Percentiles rank a stretch among this genome's conserved stretches.
Evolutionary conservation across 257 asterid genomes (phyloP).

Genomic region (Solanum appendiculatum): DNA sequence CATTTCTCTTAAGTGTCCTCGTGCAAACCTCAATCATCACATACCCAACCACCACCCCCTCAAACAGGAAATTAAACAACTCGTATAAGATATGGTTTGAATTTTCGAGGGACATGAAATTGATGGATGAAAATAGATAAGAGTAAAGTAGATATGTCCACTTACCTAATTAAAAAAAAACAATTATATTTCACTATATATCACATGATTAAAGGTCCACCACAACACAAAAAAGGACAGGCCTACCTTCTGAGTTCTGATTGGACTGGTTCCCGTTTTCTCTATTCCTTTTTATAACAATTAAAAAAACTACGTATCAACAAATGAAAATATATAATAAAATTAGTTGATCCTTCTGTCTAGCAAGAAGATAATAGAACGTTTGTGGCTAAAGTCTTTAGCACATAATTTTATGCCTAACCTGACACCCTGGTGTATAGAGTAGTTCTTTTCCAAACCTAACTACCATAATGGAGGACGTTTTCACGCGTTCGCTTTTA

Average conservation of each 20-base stretch:
- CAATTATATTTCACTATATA: background rate
- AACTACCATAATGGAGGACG: background rate
- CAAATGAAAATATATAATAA: no score
- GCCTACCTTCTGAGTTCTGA: background rate
- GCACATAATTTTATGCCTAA: background rate
- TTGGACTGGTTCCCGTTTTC: constrained; percentile 4
- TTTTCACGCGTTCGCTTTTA: background rate
- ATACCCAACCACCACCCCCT: background rate
- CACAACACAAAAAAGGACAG: background rate
- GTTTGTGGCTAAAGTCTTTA: background rate
- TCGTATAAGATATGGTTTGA: background rate
- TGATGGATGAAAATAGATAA: background rate
- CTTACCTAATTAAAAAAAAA: constrained; percentile 1
- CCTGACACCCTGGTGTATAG: background rate
- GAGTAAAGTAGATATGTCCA: constrained; percentile 7
- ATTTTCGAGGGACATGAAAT: background rate
- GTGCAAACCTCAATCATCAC: background rate
- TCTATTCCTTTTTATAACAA: background rate
- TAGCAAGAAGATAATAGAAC: background rate
- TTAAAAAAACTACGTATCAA: no score
- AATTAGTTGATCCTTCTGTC: background rate
- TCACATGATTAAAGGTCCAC: background rate
- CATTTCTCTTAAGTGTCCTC: background rate
- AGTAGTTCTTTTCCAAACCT: background rate
- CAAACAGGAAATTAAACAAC: background rate